These are phyloP conservation scores for Hypoxylon sp. DNA, from an alignment of 2,329 filamentous ascomycete species.

Conservation along the genomic window DNA sequence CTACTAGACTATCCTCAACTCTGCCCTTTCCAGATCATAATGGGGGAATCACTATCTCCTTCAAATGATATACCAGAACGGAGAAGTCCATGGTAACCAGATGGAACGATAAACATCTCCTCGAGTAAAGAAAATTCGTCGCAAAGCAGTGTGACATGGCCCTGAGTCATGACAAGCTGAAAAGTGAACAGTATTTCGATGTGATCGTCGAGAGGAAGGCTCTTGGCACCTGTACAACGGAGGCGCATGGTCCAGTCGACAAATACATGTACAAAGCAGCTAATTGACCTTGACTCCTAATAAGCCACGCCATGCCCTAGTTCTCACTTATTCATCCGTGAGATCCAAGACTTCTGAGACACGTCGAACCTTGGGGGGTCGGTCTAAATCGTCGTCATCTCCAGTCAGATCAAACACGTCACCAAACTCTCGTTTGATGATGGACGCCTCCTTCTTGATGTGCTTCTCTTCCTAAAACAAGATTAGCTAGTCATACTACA, in stretches of 20 bases:
- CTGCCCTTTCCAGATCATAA: background rate
- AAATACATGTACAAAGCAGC: background rate
- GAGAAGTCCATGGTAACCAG: background rate
- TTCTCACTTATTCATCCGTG: conserved; percentile 36
- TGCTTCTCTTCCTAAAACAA: conserved; percentile 15
- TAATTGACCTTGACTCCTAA: background rate
- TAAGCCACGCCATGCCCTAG: background rate
- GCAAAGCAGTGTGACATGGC: background rate
- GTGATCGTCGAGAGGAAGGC: background rate
- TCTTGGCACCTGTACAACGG: background rate
- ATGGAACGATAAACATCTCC: background rate
- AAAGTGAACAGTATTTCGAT: background rate
- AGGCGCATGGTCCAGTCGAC: background rate
- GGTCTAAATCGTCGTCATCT: background rate
- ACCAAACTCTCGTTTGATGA: conserved; percentile 49
- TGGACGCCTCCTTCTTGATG: conserved; percentile 31
- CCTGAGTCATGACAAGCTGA: background rate
- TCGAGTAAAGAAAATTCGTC: background rate
- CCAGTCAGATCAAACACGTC: conserved; percentile 49
- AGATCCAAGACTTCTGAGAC: conserved; percentile 44
- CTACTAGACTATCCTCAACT: background rate
- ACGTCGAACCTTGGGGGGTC: background rate
- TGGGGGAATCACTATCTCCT: background rate
- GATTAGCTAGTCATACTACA: background rate
- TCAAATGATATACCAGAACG: background rate